These are phyloP conservation scores for Yarrowia sp. DNA, from an alignment of 805 yeast genomes.

Conservation along the genomic window DNA sequence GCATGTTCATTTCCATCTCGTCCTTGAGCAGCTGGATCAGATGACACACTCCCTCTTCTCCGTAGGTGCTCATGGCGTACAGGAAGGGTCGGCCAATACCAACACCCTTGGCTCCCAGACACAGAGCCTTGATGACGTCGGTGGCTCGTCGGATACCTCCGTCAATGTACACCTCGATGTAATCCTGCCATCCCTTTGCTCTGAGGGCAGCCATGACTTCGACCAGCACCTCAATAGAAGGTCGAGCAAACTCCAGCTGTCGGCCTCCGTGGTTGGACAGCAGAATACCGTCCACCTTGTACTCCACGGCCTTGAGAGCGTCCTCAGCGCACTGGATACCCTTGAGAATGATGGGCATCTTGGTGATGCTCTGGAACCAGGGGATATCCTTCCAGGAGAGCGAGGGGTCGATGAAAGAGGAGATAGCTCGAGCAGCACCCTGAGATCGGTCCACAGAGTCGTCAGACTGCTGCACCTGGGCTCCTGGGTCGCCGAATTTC, in stretches of 20 bases:
- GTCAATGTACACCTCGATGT: constrained; percentile 70
- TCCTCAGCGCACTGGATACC: constrained; percentile 89
- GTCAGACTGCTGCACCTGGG: constrained; percentile 53
- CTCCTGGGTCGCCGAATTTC: constrained; percentile 63
- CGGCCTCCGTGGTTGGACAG: constrained; percentile 91
- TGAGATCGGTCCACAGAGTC: constrained; percentile 65
- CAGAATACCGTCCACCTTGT: constrained; percentile 79
- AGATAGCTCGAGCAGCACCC: constrained; percentile 87
- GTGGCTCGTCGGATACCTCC: constrained; percentile 83
- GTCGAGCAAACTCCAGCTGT: constrained; percentile 81
- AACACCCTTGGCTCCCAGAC: constrained; percentile 76
- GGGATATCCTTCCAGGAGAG: constrained; percentile 70
- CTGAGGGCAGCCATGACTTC: constrained; percentile 69
- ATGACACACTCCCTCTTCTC: constrained; percentile 71
- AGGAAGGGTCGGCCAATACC: constrained; percentile 80
- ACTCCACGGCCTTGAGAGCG: constrained; percentile 71
- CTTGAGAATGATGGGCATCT: constrained; percentile 73
- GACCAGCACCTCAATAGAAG: constrained; percentile 73
- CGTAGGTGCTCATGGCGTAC: constrained; percentile 81
- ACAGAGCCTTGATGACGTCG: constrained; percentile 76
- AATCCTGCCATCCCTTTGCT: constrained; percentile 50
- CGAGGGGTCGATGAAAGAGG: constrained; percentile 80
- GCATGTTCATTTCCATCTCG: constrained; percentile 79
- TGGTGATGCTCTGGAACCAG: constrained; percentile 62
- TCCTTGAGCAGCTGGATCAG: constrained; percentile 72